These are phyloP conservation scores for Laguncularia racemosa DNA, from an alignment of 345 rosid species.

Conservation along the genomic window DNA sequence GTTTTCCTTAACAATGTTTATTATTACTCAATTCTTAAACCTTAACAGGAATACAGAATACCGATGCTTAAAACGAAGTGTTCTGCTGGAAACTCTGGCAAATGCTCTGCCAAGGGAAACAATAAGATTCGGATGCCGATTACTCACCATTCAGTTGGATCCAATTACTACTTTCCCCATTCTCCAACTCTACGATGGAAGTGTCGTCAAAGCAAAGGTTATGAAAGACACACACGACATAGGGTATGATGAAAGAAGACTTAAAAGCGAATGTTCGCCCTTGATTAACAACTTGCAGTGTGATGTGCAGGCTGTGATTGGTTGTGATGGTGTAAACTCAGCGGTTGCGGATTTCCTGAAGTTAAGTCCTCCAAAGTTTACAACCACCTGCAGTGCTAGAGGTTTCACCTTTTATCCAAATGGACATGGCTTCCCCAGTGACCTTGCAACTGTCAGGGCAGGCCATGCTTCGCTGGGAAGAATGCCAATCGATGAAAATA, in stretches of 20 bases:
- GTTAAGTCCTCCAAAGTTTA: conserved; percentile 23
- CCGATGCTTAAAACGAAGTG: conserved; percentile 5
- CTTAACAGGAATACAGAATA: conserved; percentile 6
- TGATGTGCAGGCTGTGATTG: conserved; percentile 28
- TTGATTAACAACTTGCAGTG: too few relatives aligned
- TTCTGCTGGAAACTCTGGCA: conserved; percentile 5
- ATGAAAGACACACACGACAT: too few relatives aligned
- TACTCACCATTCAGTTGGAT: conserved; percentile 23
- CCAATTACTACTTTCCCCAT: conserved; percentile 18
- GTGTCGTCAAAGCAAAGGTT: conserved; percentile 36
- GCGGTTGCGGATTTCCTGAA: conserved; percentile 29
- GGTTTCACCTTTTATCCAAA: conserved; percentile 36
- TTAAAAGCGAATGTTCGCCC: too few relatives aligned
- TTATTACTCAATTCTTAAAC: too few relatives aligned
- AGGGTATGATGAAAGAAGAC: too few relatives aligned
- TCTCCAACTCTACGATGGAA: conserved; percentile 26
- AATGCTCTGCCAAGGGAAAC: conserved; percentile 7
- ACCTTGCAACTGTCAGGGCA: conserved; percentile 12
- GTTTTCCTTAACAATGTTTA: too few relatives aligned
- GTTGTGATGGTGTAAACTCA: conserved; percentile 53
- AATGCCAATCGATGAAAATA: conserved; percentile 22
- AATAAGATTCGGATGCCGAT: conserved; percentile 8
- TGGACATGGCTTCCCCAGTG: conserved; percentile 31
- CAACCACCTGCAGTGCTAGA: conserved; percentile 28
- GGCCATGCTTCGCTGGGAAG: conserved; percentile 21